Conservation (phyloP, 2,329 filamentous ascomycete genomes). For the Teratosphaeria gauchensis region DNA sequence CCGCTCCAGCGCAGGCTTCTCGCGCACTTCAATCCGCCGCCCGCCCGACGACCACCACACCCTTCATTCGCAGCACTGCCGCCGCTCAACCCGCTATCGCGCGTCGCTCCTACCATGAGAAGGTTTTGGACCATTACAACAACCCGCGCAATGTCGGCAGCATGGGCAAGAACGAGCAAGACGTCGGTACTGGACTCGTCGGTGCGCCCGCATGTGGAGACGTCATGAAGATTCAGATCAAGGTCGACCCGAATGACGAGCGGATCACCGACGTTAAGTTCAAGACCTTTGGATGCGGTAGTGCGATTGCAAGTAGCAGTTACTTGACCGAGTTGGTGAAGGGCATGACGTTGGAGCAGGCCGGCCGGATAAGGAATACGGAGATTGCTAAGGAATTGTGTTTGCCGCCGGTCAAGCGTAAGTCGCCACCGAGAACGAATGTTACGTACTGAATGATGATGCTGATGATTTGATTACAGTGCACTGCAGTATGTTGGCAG, state of each 20-base stretch:
- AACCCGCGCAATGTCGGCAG: slow-evolving; percentile 69
- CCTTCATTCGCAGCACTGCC: slow-evolving; percentile 31
- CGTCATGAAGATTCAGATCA: slow-evolving; percentile 90
- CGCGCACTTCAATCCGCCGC: slow-evolving; percentile 40
- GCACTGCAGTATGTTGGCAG: slow-evolving; percentile 86
- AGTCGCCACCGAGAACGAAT: slow-evolving; percentile 29
- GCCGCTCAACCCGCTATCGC: slow-evolving; percentile 28
- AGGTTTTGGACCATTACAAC: slow-evolving; percentile 74
- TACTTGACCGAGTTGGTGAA: slow-evolving; percentile 92
- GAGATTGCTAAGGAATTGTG: slow-evolving; percentile 97
- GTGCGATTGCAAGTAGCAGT: slow-evolving; percentile 85
- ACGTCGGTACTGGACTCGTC: slow-evolving; percentile 86
- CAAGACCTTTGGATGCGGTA: slow-evolving; percentile 95
- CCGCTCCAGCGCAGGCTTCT: slow-evolving; percentile 44
- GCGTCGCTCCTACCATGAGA: slow-evolving; percentile 53
- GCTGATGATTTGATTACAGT: slow-evolving; percentile 38
- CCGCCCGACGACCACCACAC: slow-evolving; percentile 39
- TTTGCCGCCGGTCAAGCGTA: slow-evolving; percentile 77
- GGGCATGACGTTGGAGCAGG: slow-evolving; percentile 94
- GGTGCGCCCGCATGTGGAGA: slow-evolving; percentile 85
- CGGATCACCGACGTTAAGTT: slow-evolving; percentile 93
- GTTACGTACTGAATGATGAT: neutral
- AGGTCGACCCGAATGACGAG: slow-evolving; percentile 77
- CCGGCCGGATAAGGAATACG: slow-evolving; percentile 85
- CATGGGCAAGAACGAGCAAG: slow-evolving; percentile 66